Evolutionary conservation across 2,329 filamentous ascomycete species (phyloP).

Genomic region (Dendrostoma leiphaemia): DNA sequence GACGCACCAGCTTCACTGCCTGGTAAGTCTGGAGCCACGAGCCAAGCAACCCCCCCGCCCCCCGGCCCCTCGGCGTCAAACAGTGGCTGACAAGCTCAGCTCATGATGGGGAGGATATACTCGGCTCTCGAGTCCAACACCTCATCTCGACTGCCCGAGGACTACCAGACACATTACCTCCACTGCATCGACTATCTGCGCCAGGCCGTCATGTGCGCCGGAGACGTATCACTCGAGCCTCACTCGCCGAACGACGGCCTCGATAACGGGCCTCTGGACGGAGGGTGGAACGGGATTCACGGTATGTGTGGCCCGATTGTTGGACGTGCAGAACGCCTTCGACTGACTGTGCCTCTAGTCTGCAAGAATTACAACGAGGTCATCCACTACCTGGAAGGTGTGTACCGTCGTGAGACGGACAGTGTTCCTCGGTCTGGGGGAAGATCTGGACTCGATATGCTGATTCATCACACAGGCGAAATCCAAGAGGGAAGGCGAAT

Average conservation of each 20-base stretch:
- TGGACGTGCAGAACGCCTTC: neutral
- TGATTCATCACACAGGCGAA: constrained; percentile 9
- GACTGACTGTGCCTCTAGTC: constrained; percentile 16
- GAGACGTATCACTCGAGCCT: constrained; percentile 25
- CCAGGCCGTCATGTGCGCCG: constrained; percentile 25
- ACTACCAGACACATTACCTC: constrained; percentile 35
- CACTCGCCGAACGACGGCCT: constrained; percentile 22
- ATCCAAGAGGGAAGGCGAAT: constrained; percentile 13
- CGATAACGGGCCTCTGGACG: constrained; percentile 23
- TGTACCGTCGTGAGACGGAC: constrained; percentile 9
- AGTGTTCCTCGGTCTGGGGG: too few species aligned
- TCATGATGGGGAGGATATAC: constrained; percentile 35
- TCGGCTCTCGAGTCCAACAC: constrained; percentile 23
- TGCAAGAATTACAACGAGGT: constrained; percentile 26
- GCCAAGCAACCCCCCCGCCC: neutral
- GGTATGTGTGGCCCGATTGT: constrained; percentile 11
- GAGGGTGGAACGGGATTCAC: constrained; percentile 24
- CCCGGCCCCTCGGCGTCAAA: too few species aligned
- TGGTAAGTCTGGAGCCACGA: constrained; percentile 26
- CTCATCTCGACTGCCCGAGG: constrained; percentile 22
- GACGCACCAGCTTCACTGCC: constrained; percentile 40
- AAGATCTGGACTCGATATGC: neutral
- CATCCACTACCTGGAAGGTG: constrained; percentile 22
- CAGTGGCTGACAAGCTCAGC: constrained; percentile 22
- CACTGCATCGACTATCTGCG: constrained; percentile 31